Evolutionary conservation across 2,329 filamentous ascomycete species (phyloP).

Genomic region (Colletotrichum camelliae): DNA sequence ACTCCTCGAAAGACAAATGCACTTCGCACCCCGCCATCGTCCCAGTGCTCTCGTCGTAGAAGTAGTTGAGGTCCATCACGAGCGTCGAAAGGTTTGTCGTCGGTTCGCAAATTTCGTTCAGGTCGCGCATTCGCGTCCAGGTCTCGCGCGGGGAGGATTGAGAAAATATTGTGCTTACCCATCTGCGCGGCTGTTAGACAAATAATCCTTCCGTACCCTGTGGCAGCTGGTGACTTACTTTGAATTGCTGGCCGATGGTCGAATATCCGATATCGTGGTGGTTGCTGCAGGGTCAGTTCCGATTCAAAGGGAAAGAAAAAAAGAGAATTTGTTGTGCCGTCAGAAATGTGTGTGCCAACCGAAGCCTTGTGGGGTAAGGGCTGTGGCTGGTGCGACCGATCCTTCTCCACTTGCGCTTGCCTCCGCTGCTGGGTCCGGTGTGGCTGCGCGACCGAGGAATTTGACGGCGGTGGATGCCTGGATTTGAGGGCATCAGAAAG

Average conservation of each 20-base stretch:
- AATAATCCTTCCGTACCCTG: background rate
- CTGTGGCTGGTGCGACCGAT: background rate
- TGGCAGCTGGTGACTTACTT: constrained; percentile 19
- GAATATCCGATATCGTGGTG: constrained; percentile 24
- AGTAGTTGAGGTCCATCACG: constrained; percentile 23
- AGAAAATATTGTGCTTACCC: constrained; percentile 57
- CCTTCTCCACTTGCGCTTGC: background rate
- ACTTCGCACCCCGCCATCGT: background rate
- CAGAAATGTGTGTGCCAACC: constrained; percentile 5
- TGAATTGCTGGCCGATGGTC: constrained; percentile 24
- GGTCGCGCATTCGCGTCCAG: background rate
- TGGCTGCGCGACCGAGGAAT: background rate
- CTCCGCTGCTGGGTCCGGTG: background rate
- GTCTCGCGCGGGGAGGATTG: background rate
- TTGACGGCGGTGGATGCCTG: background rate
- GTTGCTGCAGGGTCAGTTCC: constrained; percentile 21
- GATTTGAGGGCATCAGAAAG: background rate
- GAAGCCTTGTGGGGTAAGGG: background rate
- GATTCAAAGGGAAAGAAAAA: constrained; percentile 3
- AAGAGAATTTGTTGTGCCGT: constrained; percentile 14
- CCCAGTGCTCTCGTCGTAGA: background rate
- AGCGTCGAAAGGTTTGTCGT: constrained; percentile 4
- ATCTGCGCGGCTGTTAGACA: constrained; percentile 56
- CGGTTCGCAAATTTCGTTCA: constrained; percentile 7
- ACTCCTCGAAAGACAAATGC: background rate